Evolutionary conservation across 495 filamentous ascomycete genomes (phyloP).

Genomic region (Podospora sp.): DNA sequence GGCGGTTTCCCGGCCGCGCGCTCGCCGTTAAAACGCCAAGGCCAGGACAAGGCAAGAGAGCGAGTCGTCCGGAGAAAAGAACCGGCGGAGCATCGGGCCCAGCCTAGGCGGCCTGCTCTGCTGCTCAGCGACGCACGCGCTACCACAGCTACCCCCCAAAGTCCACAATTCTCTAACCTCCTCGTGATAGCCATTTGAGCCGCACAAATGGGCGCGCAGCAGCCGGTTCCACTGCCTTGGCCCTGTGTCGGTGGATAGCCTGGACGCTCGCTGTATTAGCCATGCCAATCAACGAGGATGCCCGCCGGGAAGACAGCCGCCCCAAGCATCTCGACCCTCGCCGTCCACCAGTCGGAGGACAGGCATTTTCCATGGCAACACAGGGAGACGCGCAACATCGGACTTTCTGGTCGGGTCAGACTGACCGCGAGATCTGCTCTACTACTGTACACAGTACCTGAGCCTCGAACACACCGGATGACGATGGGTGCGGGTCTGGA

Average conservation of each 20-base stretch:
- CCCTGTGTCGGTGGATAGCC: conserved; percentile 17
- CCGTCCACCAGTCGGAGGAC: conserved; percentile 20
- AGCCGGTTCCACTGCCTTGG: conserved; percentile 30
- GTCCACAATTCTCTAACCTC: conserved; percentile 29
- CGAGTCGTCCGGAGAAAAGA: conserved; percentile 15
- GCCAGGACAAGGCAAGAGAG: conserved; percentile 1
- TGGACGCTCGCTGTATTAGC: conserved; percentile 26
- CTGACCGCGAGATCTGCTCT: conserved; percentile 20
- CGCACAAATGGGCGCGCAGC: conserved; percentile 35
- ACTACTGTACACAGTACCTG: too few species aligned
- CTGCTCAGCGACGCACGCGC: not conserved
- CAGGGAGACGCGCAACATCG: conserved; percentile 23
- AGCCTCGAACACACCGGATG: conserved; percentile 21
- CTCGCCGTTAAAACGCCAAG: conserved; percentile 6
- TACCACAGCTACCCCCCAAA: conserved; percentile 17
- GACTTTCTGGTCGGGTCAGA: conserved; percentile 20
- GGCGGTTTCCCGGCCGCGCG: not conserved
- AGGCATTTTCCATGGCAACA: conserved; percentile 22
- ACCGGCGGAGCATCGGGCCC: conserved; percentile 15
- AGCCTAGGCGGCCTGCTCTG: conserved; percentile 19
- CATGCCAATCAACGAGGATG: conserved; percentile 32
- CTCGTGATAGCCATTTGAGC: conserved; percentile 32
- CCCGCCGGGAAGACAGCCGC: conserved; percentile 24
- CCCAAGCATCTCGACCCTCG: conserved; percentile 26
- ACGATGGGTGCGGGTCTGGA: conserved; percentile 33